Conservation (phyloP, 2,329 filamentous ascomycete species). For the Pseudogymnoascus sp. region DNA sequence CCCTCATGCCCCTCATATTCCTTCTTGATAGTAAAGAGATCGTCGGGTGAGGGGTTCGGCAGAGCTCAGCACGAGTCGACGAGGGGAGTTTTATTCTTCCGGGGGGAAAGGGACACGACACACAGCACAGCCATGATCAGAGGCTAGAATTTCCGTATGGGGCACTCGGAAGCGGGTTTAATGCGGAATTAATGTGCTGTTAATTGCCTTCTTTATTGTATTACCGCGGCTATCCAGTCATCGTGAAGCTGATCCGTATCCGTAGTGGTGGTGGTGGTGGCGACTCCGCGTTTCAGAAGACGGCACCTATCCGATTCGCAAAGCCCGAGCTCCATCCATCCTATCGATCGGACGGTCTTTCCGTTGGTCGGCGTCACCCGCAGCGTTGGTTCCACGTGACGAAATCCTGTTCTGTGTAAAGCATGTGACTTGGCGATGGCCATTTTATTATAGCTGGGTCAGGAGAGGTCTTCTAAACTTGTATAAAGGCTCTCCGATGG, state of each 20-base stretch:
- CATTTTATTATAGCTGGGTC: not conserved
- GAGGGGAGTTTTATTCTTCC: not conserved
- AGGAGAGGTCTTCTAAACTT: not conserved
- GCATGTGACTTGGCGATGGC: not conserved
- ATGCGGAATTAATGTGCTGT: constrained; percentile 2
- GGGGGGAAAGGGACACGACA: not conserved
- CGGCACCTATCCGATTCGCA: constrained; percentile 2
- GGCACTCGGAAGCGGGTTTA: not conserved
- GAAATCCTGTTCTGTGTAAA: not conserved
- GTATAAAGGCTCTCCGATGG: not conserved
- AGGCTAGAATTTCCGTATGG: not conserved
- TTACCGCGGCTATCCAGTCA: not conserved
- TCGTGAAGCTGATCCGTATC: not conserved
- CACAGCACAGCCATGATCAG: not conserved
- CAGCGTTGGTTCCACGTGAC: not conserved
- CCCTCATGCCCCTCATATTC: not conserved
- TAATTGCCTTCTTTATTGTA: not conserved
- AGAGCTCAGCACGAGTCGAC: not conserved
- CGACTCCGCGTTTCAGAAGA: not conserved
- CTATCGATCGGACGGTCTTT: not conserved
- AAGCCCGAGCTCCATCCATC: not conserved
- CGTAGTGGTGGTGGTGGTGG: not conserved
- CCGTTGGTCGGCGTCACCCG: not conserved
- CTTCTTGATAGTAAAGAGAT: not conserved
- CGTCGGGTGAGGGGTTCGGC: not conserved